Percentiles rank a stretch among this genome's conserved stretches.
phyloP scores from a whole-genome alignment of 352 stramenopile genomes.

The Thalassiosira mediterranea region DNA sequence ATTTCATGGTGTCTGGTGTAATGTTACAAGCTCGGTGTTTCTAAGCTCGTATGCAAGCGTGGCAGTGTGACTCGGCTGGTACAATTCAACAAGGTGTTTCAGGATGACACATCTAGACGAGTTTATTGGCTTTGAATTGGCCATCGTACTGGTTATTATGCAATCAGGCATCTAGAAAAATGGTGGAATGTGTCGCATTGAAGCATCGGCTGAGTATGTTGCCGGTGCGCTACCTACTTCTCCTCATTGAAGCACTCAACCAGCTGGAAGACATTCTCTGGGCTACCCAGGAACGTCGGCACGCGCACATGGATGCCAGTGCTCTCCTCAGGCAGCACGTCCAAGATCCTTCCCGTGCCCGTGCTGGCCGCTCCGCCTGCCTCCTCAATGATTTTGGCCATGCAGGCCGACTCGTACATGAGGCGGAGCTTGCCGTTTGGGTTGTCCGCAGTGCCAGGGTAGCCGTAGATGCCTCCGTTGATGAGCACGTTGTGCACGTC shows the following conservation, averaged over 20 bases:
- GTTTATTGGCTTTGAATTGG: too few relatives aligned
- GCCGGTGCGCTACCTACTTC: too few relatives aligned
- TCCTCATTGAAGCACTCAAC: conserved; percentile 81
- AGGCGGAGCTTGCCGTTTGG: conserved; percentile 92
- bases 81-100: too few relatives aligned
- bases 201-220: too few relatives aligned
- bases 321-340: conserved; percentile 86
- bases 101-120: too few relatives aligned
- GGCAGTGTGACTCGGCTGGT: too few relatives aligned
- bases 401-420: conserved; percentile 98
- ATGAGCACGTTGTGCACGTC: conserved; percentile 98
- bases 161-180: too few relatives aligned
- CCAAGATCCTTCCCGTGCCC: conserved; percentile 90
- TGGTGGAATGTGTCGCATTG: too few relatives aligned
- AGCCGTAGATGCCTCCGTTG: conserved; percentile 96
- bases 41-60: too few relatives aligned
- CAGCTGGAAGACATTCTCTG: conserved; percentile 86
- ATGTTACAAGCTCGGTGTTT: too few relatives aligned
- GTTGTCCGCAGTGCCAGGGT: conserved; percentile 90
- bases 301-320: conserved; percentile 93
- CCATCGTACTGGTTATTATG: too few relatives aligned
- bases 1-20: too few relatives aligned
- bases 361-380: conserved; percentile 94
- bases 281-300: conserved; percentile 93
- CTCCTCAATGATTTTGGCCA: conserved; percentile 98